phyloP scores from a whole-genome alignment of 164 flowering plant genomes.

The Nymphaea colorata region DNA sequence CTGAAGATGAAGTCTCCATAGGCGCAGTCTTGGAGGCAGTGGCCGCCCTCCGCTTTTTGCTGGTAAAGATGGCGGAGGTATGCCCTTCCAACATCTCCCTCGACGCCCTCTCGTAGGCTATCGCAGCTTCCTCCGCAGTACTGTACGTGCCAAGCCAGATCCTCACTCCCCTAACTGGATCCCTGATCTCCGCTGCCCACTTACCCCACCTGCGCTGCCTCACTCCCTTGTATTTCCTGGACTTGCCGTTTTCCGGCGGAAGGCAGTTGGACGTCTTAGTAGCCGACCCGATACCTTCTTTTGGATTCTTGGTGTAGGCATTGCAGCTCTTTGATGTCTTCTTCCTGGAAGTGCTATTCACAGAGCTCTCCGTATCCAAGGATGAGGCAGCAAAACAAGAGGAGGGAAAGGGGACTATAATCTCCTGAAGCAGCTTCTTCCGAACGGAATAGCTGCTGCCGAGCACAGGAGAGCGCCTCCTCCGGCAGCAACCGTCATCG shows the following conservation, averaged over 20 bases:
- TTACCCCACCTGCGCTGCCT: slow-evolving; percentile 1
- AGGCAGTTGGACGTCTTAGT: background rate
- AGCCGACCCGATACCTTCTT: background rate
- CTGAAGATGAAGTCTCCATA: background rate
- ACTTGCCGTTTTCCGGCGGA: background rate
- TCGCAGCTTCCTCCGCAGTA: slow-evolving; percentile 3
- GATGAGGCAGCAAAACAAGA: background rate
- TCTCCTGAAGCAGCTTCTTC: slow-evolving; percentile 3
- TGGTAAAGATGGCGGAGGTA: background rate
- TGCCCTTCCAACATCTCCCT: background rate
- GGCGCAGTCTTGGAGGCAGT: background rate
- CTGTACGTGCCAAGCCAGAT: slow-evolving; percentile 3
- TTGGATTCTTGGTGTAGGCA: background rate
- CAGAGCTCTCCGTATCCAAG: background rate
- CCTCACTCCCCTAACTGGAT: background rate
- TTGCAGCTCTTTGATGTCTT: background rate
- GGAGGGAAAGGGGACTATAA: background rate
- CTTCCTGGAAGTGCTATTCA: no score
- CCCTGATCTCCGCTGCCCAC: slow-evolving; percentile 4
- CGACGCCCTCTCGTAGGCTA: background rate
- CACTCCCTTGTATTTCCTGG: background rate
- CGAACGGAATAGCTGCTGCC: background rate
- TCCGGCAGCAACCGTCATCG: background rate
- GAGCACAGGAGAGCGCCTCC: background rate
- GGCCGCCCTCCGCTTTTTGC: background rate